Evolutionary conservation across 2,329 filamentous ascomycete genomes (phyloP), one percentile per base, ranked within the genome.

Genomic region (Alternaria sp.): DNA sequence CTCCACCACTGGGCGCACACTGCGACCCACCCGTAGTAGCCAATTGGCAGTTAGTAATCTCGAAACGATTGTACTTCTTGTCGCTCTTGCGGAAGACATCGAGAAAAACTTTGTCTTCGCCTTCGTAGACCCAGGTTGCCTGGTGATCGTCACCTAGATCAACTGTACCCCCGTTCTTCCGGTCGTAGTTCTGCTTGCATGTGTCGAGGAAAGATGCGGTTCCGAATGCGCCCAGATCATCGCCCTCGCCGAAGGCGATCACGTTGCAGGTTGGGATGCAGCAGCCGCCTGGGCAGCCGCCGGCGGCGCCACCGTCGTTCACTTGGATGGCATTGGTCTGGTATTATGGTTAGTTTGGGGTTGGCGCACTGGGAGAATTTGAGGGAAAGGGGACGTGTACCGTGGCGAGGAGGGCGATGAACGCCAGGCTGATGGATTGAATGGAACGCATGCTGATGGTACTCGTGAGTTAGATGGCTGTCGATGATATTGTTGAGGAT

Each of bases 1-100:
- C 36, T 1, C 36, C 36, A 1, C 6, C 36, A 40, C 4, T 5
- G 11, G 36, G 36, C 5, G 36, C 36, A 9, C 36, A 40, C 36
- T 40, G 36, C 36, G 36, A 6, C 4, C 36, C 36, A 17, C 36
- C 36, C 5, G 6, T 40, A 11, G 4, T 17, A 17, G 36, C 36
- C 36, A 40, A 40, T 8, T 40, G 36, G 1, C 36, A 40, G 9
- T 40, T 40, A 5, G 36, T 6, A 17, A 40, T 5, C 36, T 40
- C 36, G 36, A 40, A 40, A 11, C 36, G 36, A 40, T 40, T 40
- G 9, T 40, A 40, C 0, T 6, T 40, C 36, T 40, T 40, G 36
- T 40, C 36, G 36, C 36, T 40, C 36, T 40, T 40, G 36, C 36
- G 36, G 36, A 40, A 40, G n/a, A n/a, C n/a, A n/a, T n/a, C n/a